Evolutionary conservation across 768 basidiomycete genomes (phyloP), one percentile per base, ranked within the genome.

Genomic region (Cyclocybe aegerita): DNA sequence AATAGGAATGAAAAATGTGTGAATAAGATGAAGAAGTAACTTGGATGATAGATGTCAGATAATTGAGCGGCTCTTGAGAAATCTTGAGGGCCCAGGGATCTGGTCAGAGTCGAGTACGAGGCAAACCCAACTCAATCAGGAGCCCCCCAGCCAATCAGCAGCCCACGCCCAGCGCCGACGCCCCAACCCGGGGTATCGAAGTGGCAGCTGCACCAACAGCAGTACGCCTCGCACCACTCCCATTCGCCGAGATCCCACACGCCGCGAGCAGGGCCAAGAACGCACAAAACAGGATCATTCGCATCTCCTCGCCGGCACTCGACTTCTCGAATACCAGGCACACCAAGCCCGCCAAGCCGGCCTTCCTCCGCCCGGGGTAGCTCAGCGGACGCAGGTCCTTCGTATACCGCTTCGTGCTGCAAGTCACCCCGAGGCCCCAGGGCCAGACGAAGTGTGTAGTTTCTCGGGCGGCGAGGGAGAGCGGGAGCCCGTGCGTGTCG

Each of bases 251-350:
- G 52, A 80, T 73, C 23, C 77, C 81, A 75, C 80, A 80, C 29
- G 70, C 62, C 2, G 82, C 79, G 51, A 83, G 65, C 43, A 69
- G 61, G 12, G 80, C 69, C 49, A 85, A 57, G 53, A 78, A 60
- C 40, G 70, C 61, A 56, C 78, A 83, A 57, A 83, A 81, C 41
- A 79, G 16, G 34, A 84, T 72, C 75, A 85, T 71, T 53, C 83
- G 72, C 63, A 79, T 75, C 65, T 89, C 87, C 60, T 88, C 84
- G 5, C 87, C 87, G 16, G 87, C 86, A 1, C 77, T 65, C 14
- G 81, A 81, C 52, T 64, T 72, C 65, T 88, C 87, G 30, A 79
- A 57, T 30, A 86, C 48, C 51, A 88, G 61, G 35, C 71, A 68
- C 32, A 71, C 6, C 39, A 80, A 54, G 8, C 75, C 75, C 36